Conservation (phyloP, 1,284 basidiomycete species). For the Cerrena zonata region DNA sequence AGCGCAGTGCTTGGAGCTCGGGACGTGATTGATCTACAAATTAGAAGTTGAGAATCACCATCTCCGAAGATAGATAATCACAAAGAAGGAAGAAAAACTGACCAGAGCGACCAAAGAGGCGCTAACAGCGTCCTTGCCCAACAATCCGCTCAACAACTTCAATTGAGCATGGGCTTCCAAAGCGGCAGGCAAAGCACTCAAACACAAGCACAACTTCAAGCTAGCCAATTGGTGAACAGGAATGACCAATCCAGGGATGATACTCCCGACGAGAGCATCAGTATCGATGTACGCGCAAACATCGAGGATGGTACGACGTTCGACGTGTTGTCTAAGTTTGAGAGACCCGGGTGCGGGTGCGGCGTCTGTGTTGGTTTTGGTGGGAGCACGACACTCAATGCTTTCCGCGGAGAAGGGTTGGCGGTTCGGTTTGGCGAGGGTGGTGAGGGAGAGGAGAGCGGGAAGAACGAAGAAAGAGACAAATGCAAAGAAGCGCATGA, state of each 20-base stretch:
- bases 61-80: background rate
- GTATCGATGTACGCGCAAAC: slow-evolving; percentile 22
- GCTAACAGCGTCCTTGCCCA: slow-evolving; percentile 16
- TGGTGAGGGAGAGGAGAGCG: background rate
- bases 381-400: slow-evolving; percentile 1
- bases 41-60: background rate
- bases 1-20: slow-evolving; percentile 12
- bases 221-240: slow-evolving; percentile 11
- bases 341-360: background rate
- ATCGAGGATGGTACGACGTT: slow-evolving; percentile 18
- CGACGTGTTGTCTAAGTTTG: slow-evolving; percentile 13
- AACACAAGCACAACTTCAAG: slow-evolving; percentile 23
- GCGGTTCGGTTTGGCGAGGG: background rate
- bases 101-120: slow-evolving; percentile 17
- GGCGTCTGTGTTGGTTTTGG: background rate
- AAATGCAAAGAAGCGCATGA: slow-evolving; percentile 1
- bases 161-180: slow-evolving; percentile 17
- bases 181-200: slow-evolving; percentile 20
- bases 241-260: slow-evolving; percentile 10
- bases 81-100: slow-evolving; percentile 2
- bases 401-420: background rate
- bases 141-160: slow-evolving; percentile 12
- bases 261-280: slow-evolving; percentile 6
- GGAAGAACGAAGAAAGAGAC: slow-evolving; percentile 1
- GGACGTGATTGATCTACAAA: slow-evolving; percentile 11